Base-by-base conservation (phyloP, 1,284 basidiomycete genomes). In the Ganoderma lingzhi region DNA sequence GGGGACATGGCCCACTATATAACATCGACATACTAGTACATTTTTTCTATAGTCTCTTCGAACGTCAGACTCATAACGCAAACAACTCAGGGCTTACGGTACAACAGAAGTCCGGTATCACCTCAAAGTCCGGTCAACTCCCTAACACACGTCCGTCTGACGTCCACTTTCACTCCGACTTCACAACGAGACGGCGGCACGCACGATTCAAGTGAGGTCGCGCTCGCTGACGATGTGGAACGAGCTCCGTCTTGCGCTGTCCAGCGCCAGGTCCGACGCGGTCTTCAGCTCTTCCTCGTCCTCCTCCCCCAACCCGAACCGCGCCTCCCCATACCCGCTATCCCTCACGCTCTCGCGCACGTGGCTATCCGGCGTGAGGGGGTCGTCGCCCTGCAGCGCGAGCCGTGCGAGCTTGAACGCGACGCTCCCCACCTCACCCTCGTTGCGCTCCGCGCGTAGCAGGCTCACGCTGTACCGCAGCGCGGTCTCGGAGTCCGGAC, bases 321-420 rank as follows among this genome's bases (percentile, higher is more conserved):
- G 19, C 19, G 17, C 19, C 6, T 15, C 45, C 5, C 45, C n/a
- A 8, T n/a, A 6, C 45, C 48, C 48, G 3, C 23, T 28, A 12
- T 51, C 48, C 23, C 48, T n/a, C 48, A 19, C 48, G 4, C 10
- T 28, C 2, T 59, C 19, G 6, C 9, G 55, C 0, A 37, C 32
- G 15, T 10, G 56, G 17, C n/a, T 10, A 35, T 59, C 56, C 35
- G 56, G 56, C 10, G 56, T 59, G 17, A 14, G 35, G 19, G 56
- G 56, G 17, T 23, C 56, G 17, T 35, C 55, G n/a, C 35, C 56
- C 56, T 59, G 56, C 56, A 59, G 19, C 35, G 53, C 53, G 14
- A 59, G 19, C n/a, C 19, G 56, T 8, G 19, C 35, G 2, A 59
- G 32, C 56, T 59, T 59, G 19, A 59, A n/a, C 19, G 35, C 35